Conservation (phyloP, 805 yeast species). For the Suhomyces sp. region DNA sequence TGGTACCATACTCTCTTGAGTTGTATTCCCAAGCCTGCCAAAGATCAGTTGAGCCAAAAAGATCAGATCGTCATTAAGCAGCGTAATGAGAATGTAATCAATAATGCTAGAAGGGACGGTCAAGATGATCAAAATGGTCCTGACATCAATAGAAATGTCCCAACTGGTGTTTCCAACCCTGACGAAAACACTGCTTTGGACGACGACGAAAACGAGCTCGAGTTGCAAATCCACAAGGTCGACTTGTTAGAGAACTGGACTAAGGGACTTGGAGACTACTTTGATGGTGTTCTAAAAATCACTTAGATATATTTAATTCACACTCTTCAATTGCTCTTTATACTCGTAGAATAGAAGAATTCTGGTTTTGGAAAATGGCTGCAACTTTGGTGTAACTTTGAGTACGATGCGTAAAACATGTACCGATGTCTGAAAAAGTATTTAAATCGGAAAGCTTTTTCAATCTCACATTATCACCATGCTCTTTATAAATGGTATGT, state of each 20-base stretch:
- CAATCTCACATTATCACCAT: background rate
- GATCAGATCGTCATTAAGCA: conserved; percentile 36
- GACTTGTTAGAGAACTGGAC: conserved; percentile 15
- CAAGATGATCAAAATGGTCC: background rate
- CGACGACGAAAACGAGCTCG: conserved; percentile 17
- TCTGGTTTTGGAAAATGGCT: background rate
- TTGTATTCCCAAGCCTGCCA: conserved; percentile 28
- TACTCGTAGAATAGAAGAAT: too few relatives aligned
- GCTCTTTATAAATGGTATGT: background rate
- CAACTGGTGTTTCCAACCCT: background rate
- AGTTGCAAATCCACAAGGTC: conserved; percentile 7
- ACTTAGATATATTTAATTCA: background rate
- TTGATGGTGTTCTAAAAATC: background rate
- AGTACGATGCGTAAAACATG: background rate
- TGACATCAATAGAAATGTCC: background rate
- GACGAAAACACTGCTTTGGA: conserved; percentile 3
- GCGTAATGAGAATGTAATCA: conserved; percentile 18
- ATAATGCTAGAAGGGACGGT: conserved; percentile 2
- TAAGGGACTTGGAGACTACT: background rate
- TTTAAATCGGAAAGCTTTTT: background rate
- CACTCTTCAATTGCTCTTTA: too few relatives aligned
- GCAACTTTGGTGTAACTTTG: background rate
- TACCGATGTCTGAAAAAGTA: background rate
- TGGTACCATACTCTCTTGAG: conserved; percentile 21
- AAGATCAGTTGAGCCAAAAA: conserved; percentile 28